phyloP scores from a whole-genome alignment of 2,329 filamentous ascomycete species.

The Diplodia mutila region DNA sequence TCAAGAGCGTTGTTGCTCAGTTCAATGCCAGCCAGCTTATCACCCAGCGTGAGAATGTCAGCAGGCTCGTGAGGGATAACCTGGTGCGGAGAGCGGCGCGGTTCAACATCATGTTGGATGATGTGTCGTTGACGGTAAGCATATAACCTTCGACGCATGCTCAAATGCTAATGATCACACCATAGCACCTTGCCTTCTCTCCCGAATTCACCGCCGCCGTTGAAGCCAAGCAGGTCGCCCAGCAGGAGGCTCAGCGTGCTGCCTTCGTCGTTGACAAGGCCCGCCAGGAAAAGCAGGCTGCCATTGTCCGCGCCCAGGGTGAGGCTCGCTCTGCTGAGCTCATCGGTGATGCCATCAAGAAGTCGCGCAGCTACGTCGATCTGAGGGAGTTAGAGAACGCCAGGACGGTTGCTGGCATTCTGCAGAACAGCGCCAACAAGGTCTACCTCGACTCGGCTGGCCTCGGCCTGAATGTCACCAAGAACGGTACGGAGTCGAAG shows the following conservation, averaged over 20 bases:
- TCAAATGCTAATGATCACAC: conserved; percentile 25
- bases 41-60: conserved; percentile 97
- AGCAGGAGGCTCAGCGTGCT: conserved; percentile 94
- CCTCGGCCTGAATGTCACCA: conserved; percentile 81
- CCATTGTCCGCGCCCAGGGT: conserved; percentile 97
- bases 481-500: conserved; percentile 42
- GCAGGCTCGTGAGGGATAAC: conserved; percentile 88
- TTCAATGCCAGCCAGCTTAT: conserved; percentile 99
- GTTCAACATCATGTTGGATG: conserved; percentile 97
- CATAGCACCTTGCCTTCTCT: conserved; percentile 68
- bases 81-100: conserved; percentile 85
- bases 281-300: conserved; percentile 98
- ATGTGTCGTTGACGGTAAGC: conserved; percentile 91
- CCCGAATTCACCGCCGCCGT: conserved; percentile 71
- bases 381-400: conserved; percentile 98
- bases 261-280: conserved; percentile 99
- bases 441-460: conserved; percentile 90
- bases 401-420: conserved; percentile 78
- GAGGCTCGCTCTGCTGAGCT: conserved; percentile 97
- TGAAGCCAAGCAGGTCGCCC: conserved; percentile 71
- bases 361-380: conserved; percentile 95
- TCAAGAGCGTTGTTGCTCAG: conserved; percentile 97
- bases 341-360: conserved; percentile 99
- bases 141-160: conserved; percentile 25
- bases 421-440: conserved; percentile 92